Evolutionary conservation across 176 grass and related monocot genomes (phyloP).

Genomic region (Ensete ventricosum): DNA sequence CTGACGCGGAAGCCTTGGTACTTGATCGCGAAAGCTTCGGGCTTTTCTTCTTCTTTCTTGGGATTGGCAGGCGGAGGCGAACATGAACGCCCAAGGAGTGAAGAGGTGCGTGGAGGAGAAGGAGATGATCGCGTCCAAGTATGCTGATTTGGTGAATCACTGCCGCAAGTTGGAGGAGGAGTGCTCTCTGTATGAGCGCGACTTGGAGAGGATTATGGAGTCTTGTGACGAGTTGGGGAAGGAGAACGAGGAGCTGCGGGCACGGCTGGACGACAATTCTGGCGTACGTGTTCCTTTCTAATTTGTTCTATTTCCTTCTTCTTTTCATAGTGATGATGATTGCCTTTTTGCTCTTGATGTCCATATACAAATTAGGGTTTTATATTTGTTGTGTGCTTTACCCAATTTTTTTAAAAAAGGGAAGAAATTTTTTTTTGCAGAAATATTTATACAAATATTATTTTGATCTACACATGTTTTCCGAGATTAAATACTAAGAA

Average conservation of each 20-base stretch:
- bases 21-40: not conserved
- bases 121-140: slow-evolving; percentile 31
- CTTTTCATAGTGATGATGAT: not conserved
- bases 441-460: no score
- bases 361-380: no score
- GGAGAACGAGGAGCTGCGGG: slow-evolving; percentile 60
- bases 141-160: slow-evolving; percentile 33
- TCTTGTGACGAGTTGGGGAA: slow-evolving; percentile 63
- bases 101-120: slow-evolving; percentile 78
- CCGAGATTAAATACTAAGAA: no score
- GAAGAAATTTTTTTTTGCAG: no score
- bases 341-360: no score
- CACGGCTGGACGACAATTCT: slow-evolving; percentile 21
- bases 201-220: slow-evolving; percentile 75
- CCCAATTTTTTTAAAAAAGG: no score
- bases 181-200: slow-evolving; percentile 76
- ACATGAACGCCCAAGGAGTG: slow-evolving; percentile 62
- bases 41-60: not conserved
- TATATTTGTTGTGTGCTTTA: no score
- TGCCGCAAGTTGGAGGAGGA: slow-evolving; percentile 53
- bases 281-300: slow-evolving; percentile 26
- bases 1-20: not conserved
- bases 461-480: no score
- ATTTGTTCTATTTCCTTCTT: not conserved
- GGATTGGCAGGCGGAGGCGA: slow-evolving; percentile 44